Evolutionary conservation across 371 early-diverging fungal genomes (phyloP).

Genomic region (Rhizopus sp.): DNA sequence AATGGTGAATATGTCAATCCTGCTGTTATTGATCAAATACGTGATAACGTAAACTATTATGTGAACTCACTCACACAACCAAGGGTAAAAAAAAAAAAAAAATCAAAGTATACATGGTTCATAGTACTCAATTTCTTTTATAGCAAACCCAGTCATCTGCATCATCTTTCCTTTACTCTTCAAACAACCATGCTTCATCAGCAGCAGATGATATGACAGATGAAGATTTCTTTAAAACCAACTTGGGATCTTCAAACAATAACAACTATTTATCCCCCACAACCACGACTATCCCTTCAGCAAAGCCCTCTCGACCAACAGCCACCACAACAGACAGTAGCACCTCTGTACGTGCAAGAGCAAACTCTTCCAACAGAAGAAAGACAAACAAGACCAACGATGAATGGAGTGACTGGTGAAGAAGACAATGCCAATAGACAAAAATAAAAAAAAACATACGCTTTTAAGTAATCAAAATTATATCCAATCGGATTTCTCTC

Average conservation of each 20-base stretch:
- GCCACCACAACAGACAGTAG: background rate
- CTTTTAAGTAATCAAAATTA: no score
- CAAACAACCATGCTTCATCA: background rate
- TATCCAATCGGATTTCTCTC: no score
- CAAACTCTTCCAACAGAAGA: conserved; percentile 41
- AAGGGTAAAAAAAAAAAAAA: conserved; percentile 56
- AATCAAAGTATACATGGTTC: background rate
- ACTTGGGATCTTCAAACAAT: conserved; percentile 38
- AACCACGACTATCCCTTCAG: conserved; percentile 37
- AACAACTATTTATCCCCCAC: conserved; percentile 23
- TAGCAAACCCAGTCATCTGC: conserved; percentile 9
- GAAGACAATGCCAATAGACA: background rate
- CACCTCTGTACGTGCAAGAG: conserved; percentile 26
- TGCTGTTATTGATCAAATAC: conserved; percentile 74
- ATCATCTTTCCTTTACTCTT: conserved; percentile 18
- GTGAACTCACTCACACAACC: conserved; percentile 43
- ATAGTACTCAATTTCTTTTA: conserved; percentile 1
- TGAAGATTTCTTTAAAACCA: conserved; percentile 50
- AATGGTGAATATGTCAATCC: conserved; percentile 84
- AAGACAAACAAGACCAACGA: conserved; percentile 52
- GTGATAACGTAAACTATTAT: conserved; percentile 68
- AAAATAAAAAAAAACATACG: no score
- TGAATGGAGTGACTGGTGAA: conserved; percentile 60
- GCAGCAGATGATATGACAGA: conserved; percentile 34
- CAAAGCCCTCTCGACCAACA: conserved; percentile 11